Conservation (phyloP, 2,329 filamentous ascomycete species). For the Cladosporium sp. region DNA sequence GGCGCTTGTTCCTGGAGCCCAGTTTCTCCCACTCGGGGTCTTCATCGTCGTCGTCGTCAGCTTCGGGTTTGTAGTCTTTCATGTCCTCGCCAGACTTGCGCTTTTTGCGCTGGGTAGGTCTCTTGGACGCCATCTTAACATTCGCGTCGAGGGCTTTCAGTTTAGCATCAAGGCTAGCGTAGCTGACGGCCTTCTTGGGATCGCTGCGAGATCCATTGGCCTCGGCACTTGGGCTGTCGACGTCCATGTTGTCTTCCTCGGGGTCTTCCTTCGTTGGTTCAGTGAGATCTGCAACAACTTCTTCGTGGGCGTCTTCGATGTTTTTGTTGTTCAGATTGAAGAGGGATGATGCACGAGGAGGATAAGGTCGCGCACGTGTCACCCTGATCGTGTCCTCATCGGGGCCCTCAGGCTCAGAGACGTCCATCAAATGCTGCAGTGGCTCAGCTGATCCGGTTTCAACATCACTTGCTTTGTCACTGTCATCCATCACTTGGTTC, state of each 20-base stretch:
- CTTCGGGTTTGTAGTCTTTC: conserved; percentile 32
- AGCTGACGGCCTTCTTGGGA: conserved; percentile 9
- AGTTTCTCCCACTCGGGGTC: conserved; percentile 27
- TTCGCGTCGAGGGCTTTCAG: conserved; percentile 30
- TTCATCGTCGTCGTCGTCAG: conserved; percentile 19
- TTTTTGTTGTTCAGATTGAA: conserved; percentile 27
- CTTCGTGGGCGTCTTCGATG: conserved; percentile 14
- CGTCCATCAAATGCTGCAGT: conserved; percentile 26
- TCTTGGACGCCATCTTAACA: conserved; percentile 28
- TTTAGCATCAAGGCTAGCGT: conserved; percentile 32
- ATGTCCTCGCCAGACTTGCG: conserved; percentile 39
- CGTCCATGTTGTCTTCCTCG: neutral
- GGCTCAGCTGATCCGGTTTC: conserved; percentile 15
- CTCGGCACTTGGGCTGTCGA: conserved; percentile 19
- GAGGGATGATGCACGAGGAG: conserved; percentile 27
- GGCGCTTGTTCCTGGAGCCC: conserved; percentile 33
- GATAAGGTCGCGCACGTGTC: conserved; percentile 24
- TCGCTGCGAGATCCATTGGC: conserved; percentile 10
- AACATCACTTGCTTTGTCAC: conserved; percentile 18
- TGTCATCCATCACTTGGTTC: conserved; percentile 19
- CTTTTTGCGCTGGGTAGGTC: conserved; percentile 38
- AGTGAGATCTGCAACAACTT: neutral
- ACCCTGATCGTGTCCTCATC: conserved; percentile 25
- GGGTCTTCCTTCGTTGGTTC: conserved; percentile 5
- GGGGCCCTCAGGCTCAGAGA: conserved; percentile 22